Evolutionary conservation across 148 eudicot species (phyloP), one percentile per base, ranked within the genome.

Genomic region (Nepenthes mirabilis): DNA sequence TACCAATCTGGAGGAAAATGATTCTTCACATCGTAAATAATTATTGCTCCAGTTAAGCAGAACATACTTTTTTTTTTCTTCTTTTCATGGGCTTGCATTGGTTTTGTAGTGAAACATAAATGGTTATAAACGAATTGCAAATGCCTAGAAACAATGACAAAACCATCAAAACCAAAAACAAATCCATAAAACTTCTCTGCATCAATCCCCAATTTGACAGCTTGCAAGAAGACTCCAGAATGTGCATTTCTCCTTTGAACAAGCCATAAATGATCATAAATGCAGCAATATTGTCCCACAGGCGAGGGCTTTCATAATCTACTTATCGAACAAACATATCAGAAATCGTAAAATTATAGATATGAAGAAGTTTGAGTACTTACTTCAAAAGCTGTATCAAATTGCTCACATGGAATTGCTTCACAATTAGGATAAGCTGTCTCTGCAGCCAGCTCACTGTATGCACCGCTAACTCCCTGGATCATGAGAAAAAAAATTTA

Each of bases 391-490:
- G 76, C 80, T 34, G 75, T 80, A 36, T 85, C 91, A 57, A 82
- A 85, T 59, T 82, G 83, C 62, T 78, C 85, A 59, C 91, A 85
- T 57, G 91, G 91, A 56, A 85, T 85, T 32, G 88, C 63, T 72
- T 82, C 80, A 67, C 87, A 85, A 45, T 78, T 72, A 1, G 85
- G 83, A 66, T 78, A 85, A 3, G 87, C 91, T 68, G 56, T 82
- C 53, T 73, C 72, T 3, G 87, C 83, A 23, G 91, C 87, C 60
- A 80, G 63, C 47, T 85, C 81, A 65, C 88, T 85, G 62, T 82
- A 82, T 48, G 91, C 91, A 50, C 91, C 91, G 56, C 68, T 77
- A 72, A 80, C 80, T 60, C 91, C 88, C 91, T 82, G 68, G 7
- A 69, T 53, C 5, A 14, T 3, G 14, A 47, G 14, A 14, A 58